A percentile compares a stretch with the other conserved stretches of the same genome.
phyloP scores from a whole-genome alignment of 163 green algal genomes.

The Chlamydomonas reinhardtii region DNA sequence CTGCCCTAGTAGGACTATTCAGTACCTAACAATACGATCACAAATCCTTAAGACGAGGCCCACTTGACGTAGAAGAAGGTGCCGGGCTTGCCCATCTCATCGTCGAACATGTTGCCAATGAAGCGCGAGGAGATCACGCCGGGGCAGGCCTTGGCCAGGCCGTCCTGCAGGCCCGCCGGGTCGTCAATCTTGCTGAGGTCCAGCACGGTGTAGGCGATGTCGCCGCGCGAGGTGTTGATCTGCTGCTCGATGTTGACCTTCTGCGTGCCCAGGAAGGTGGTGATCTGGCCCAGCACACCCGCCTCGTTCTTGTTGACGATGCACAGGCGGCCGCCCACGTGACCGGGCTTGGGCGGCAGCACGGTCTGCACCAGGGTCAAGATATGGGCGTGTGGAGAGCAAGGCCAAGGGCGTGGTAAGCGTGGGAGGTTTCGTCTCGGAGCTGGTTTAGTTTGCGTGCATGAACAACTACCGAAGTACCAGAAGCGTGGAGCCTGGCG shows the following conservation, averaged over 20 bases:
- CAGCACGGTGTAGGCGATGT: slow-evolving; percentile 71
- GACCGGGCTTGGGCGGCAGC: slow-evolving; percentile 46
- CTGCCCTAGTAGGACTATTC: no score
- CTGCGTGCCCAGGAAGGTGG: slow-evolving; percentile 59
- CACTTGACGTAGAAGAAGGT: slow-evolving; percentile 36
- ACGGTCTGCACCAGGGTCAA: no score
- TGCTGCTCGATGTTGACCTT: slow-evolving; percentile 70
- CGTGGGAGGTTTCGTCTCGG: no score
- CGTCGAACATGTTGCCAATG: slow-evolving; percentile 58
- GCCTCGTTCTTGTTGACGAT: slow-evolving; percentile 64
- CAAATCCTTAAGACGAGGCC: not conserved
- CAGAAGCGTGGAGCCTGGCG: no score
- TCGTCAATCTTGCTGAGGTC: slow-evolving; percentile 59
- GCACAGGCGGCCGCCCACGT: slow-evolving; percentile 56
- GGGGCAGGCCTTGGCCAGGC: slow-evolving; percentile 44
- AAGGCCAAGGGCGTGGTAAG: no score
- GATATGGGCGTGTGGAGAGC: no score
- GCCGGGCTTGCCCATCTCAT: slow-evolving; percentile 41
- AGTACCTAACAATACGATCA: no score
- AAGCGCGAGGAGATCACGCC: slow-evolving; percentile 57
- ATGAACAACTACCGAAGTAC: no score
- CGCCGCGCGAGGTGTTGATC: slow-evolving; percentile 65
- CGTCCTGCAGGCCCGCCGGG: slow-evolving; percentile 54
- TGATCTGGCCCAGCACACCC: slow-evolving; percentile 71
- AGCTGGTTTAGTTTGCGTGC: no score